phyloP scores from a whole-genome alignment of 768 basidiomycete species.

The Rhizopogon vinicolor region DNA sequence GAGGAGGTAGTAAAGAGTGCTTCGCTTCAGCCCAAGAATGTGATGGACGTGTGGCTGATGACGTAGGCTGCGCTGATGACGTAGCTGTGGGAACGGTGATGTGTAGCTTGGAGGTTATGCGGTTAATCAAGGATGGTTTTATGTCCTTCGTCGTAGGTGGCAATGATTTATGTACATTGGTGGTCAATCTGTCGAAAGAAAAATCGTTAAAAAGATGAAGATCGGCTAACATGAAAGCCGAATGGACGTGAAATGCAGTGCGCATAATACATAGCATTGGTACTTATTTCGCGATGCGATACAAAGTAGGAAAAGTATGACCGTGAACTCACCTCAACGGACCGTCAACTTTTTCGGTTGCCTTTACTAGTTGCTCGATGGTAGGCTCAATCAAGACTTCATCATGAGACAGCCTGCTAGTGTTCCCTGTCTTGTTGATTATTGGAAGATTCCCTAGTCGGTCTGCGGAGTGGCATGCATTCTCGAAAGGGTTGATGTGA shows the following conservation, averaged over 20 bases:
- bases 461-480: conserved; percentile 1
- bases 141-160: background rate
- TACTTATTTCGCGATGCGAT: too few relatives aligned
- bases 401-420: background rate
- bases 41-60: conserved; percentile 12
- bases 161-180: background rate
- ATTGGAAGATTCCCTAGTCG: background rate
- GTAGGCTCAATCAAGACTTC: background rate
- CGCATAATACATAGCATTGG: too few relatives aligned
- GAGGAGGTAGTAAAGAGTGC: background rate
- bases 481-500: conserved; percentile 6
- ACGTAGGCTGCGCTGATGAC: background rate
- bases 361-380: background rate
- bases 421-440: background rate
- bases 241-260: background rate
- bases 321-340: conserved; percentile 11
- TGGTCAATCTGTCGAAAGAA: conserved; percentile 1
- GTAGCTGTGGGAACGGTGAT: conserved; percentile 15
- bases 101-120: conserved; percentile 24
- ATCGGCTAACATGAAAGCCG: background rate
- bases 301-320: background rate
- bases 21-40: conserved; percentile 9
- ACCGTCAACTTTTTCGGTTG: background rate
- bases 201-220: background rate
- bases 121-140: conserved; percentile 20